Percentiles rank a stretch among this genome's conserved stretches.
These are phyloP conservation scores for Aspergillus homomorphus DNA, from an alignment of 495 filamentous ascomycete genomes.

Conservation along the genomic window DNA sequence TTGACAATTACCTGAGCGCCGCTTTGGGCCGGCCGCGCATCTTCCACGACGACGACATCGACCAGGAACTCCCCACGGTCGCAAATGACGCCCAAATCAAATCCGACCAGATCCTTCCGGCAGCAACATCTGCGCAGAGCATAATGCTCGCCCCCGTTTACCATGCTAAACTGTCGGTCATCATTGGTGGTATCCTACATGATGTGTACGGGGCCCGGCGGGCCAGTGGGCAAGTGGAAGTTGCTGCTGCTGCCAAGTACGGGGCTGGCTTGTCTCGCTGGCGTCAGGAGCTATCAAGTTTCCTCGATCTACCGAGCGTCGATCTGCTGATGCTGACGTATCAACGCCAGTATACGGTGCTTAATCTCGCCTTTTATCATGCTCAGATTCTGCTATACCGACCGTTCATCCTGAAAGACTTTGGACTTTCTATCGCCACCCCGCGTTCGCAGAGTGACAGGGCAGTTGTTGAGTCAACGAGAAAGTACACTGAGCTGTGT, in stretches of 20 bases:
- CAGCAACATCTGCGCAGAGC: slow-evolving; percentile 27
- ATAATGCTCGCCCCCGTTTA: slow-evolving; percentile 43
- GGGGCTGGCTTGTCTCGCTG: slow-evolving; percentile 16
- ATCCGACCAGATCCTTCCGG: slow-evolving; percentile 17
- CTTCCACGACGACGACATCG: slow-evolving; percentile 44
- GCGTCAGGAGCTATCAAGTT: slow-evolving; percentile 20
- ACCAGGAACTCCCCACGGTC: slow-evolving; percentile 41
- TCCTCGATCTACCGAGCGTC: slow-evolving; percentile 22
- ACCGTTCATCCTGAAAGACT: slow-evolving; percentile 24
- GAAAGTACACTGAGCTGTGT: slow-evolving; percentile 13
- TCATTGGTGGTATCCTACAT: slow-evolving; percentile 25
- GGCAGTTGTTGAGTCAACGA: slow-evolving; percentile 6
- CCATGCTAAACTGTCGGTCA: slow-evolving; percentile 30
- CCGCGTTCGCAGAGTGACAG: not conserved
- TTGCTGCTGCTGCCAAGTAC: slow-evolving; percentile 13
- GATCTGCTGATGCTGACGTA: slow-evolving; percentile 26
- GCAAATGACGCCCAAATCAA: slow-evolving; percentile 41
- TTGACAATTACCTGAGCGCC: slow-evolving; percentile 48
- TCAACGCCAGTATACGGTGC: slow-evolving; percentile 28
- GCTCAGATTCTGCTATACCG: slow-evolving; percentile 25
- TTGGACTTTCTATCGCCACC: slow-evolving; percentile 8
- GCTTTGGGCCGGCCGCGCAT: slow-evolving; percentile 42
- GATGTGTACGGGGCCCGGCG: slow-evolving; percentile 23
- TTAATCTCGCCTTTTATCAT: slow-evolving; percentile 28
- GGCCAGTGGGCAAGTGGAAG: slow-evolving; percentile 10